Evolutionary conservation across 495 filamentous ascomycete genomes (phyloP).

Genomic region (Penicillium verhagenii): DNA sequence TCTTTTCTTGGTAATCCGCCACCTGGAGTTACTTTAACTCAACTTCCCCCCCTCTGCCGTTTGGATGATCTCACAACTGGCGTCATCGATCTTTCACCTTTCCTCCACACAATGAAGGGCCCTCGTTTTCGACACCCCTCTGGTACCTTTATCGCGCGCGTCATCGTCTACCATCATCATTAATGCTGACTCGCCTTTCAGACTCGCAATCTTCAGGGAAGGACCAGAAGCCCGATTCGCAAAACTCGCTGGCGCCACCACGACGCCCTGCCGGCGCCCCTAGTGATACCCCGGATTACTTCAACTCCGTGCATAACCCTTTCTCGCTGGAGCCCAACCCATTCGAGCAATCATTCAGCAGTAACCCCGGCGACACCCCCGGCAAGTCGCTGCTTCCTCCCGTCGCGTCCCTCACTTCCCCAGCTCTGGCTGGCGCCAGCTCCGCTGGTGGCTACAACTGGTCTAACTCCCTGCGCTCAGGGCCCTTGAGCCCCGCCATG

Average conservation of each 20-base stretch:
- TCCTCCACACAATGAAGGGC: constrained; percentile 23
- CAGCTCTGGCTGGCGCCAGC: constrained; percentile 72
- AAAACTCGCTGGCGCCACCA: constrained; percentile 69
- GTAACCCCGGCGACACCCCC: constrained; percentile 70
- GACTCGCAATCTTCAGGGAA: constrained; percentile 47
- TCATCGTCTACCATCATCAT: constrained; percentile 13
- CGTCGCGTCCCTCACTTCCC: constrained; percentile 88
- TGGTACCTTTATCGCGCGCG: constrained; percentile 28
- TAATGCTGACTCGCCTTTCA: constrained; percentile 25
- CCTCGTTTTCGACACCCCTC: constrained; percentile 20
- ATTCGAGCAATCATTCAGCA: constrained; percentile 90
- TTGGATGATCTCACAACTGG: constrained; percentile 49
- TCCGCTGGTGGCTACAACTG: constrained; percentile 68
- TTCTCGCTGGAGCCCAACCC: constrained; percentile 89
- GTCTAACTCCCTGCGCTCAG: constrained; percentile 83
- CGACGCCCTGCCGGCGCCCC: constrained; percentile 65
- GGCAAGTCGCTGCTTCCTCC: constrained; percentile 88
- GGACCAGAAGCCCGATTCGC: constrained; percentile 39
- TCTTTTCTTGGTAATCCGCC: constrained; percentile 40
- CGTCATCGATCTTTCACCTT: constrained; percentile 38
- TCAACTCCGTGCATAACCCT: constrained; percentile 61
- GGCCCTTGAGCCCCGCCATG: constrained; percentile 96
- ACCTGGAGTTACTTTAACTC: constrained; percentile 31
- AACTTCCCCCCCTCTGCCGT: constrained; percentile 28
- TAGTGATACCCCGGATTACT: constrained; percentile 73